Evolutionary conservation across 345 rosid genomes (phyloP).

Genomic region (Eucalyptus pumila): DNA sequence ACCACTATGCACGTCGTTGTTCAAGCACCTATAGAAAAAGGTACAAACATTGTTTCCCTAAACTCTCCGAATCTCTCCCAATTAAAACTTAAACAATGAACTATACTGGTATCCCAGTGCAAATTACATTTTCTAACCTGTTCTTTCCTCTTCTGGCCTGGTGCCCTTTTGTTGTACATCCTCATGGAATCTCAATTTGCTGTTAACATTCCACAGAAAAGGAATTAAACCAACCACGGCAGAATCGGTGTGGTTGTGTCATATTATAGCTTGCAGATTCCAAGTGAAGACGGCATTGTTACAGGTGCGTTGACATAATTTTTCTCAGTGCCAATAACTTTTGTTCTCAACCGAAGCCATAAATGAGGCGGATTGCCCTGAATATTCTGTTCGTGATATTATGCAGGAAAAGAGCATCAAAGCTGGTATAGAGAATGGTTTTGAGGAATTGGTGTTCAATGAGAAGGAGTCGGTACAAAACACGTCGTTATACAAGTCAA

Average conservation of each 20-base stretch:
- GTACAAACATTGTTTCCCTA: constrained; percentile 6
- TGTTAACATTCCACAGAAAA: constrained; percentile 41
- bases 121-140: background rate
- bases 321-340: background rate
- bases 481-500: background rate
- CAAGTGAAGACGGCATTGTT: background rate
- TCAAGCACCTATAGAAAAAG: constrained; percentile 75
- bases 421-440: constrained; percentile 8
- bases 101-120: background rate
- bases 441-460: background rate
- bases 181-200: background rate
- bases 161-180: background rate
- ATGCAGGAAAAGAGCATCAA: constrained; percentile 1
- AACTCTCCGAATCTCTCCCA: background rate
- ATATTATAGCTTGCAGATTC: constrained; percentile 37
- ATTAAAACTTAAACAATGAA: background rate
- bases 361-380: background rate
- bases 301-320: background rate
- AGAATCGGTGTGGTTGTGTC: constrained; percentile 79
- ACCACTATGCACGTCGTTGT: constrained; percentile 97
- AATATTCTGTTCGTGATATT: background rate
- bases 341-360: background rate
- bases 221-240: constrained; percentile 30
- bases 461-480: background rate
- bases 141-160: background rate